These are phyloP conservation scores for Graphilbum fragrans DNA, from an alignment of 2,329 filamentous ascomycete species.

Conservation along the genomic window DNA sequence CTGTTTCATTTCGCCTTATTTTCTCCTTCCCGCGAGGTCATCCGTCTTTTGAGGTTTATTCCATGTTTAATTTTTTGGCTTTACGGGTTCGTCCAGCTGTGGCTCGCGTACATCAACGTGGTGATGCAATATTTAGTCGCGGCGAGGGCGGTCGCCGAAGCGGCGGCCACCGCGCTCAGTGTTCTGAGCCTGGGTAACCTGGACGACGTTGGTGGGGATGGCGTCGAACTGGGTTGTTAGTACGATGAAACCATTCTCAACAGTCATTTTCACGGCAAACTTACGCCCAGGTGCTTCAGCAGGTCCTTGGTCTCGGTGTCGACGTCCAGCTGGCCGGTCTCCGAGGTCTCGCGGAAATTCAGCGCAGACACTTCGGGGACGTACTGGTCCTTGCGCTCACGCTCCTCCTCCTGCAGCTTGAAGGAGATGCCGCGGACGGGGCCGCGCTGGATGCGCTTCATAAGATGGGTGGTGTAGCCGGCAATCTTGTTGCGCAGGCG, in stretches of 20 bases:
- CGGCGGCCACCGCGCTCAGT: slow-evolving; percentile 55
- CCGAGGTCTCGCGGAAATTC: slow-evolving; percentile 91
- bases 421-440: slow-evolving; percentile 99
- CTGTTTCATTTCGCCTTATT: too few species aligned
- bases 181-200: slow-evolving; percentile 78
- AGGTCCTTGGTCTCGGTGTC: slow-evolving; percentile 98
- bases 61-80: neutral
- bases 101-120: neutral
- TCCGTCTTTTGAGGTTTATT: too few species aligned
- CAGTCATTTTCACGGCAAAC: too few species aligned
- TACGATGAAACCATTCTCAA: neutral
- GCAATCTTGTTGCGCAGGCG: slow-evolving; percentile 98
- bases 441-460: slow-evolving; percentile 99
- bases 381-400: slow-evolving; percentile 99
- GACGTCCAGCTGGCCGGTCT: slow-evolving; percentile 87
- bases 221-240: slow-evolving; percentile 68
- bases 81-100: too few species aligned
- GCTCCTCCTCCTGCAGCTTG: slow-evolving; percentile 99
- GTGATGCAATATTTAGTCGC: slow-evolving; percentile 24
- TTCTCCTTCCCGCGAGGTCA: too few species aligned
- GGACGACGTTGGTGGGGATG: slow-evolving; percentile 91
- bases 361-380: slow-evolving; percentile 97
- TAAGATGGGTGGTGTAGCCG: slow-evolving; percentile 95
- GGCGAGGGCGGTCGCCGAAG: slow-evolving; percentile 31
- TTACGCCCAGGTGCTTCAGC: slow-evolving; percentile 95